Base-by-base conservation (phyloP, 805 yeast genomes). In the Nakazawaea wyomingensis region DNA sequence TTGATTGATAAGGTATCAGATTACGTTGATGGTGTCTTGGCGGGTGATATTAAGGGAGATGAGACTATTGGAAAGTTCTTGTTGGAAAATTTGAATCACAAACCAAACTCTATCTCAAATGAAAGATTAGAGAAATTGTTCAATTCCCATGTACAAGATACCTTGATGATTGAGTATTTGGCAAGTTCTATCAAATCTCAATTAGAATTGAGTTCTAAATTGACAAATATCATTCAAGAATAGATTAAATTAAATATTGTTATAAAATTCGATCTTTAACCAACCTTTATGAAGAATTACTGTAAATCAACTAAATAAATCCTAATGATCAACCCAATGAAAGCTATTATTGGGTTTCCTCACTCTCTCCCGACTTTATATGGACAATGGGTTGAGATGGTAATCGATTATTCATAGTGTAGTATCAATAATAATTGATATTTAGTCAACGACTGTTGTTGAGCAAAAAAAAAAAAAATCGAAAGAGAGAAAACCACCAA, bases 181-280 rank as follows among this genome's bases (percentile, higher is more conserved):
- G 82, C 95, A 45, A 79, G 82, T 52, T 85, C 93, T 43, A 80
- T 88, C 54, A 85, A 84, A 67, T 84, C 88, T 50, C 96, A 88
- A 67, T 73, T 86, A 50, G 90, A 84, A 60, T 71, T 84, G 56
- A 78, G 88, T 55, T 80, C 88, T 37, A 79, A 85, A 60, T 72
- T 86, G 55, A 80, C 87, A 37, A 78, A 82, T 28, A 59, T 72
- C 45, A 66, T 71, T 32, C 72, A 39, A 61, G 59, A 41, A 17
- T 37, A 42, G 27, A 17, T 11, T 11, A 6, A 8, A 10, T n/a
- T 13, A 29, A 7, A 29, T 2, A 29, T 10, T 24, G 10, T 8
- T 24, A 24, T 24, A 24, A 24, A 24, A 8, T 24, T 24, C 10
- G 27, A 10, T n/a, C n/a, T n/a, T n/a, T n/a, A n/a, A n/a, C n/a